phyloP scores from a whole-genome alignment of 2,329 filamentous ascomycete genomes.

The Teratosphaeria gauchensis region DNA sequence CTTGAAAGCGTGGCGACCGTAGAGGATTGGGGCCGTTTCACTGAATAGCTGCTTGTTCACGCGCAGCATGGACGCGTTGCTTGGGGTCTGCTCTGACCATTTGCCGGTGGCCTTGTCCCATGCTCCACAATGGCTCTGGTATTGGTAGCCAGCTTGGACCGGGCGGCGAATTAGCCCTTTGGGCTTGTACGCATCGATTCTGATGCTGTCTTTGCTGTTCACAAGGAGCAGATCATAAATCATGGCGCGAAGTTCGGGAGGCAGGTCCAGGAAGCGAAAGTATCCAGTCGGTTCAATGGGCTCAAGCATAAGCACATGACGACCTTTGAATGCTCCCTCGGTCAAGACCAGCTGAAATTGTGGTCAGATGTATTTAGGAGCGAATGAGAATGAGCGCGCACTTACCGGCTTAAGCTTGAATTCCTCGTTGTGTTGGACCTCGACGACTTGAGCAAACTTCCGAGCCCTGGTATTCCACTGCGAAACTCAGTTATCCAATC shows the following conservation, averaged over 20 bases:
- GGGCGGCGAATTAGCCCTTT: not conserved
- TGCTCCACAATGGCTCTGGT: not conserved
- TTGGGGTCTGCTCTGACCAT: constrained; percentile 2
- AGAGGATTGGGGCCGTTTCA: constrained; percentile 8
- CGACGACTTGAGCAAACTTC: constrained; percentile 1
- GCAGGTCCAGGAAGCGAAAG: constrained; percentile 12
- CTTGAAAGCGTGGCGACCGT: constrained; percentile 3
- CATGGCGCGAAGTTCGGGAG: constrained; percentile 10
- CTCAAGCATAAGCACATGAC: constrained; percentile 9
- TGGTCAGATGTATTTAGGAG: not conserved
- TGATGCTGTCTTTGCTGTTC: not conserved
- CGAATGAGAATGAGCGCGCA: not conserved
- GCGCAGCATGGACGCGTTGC: constrained; percentile 5
- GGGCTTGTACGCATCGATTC: constrained; percentile 2
- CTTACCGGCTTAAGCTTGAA: constrained; percentile 7
- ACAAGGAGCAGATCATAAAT: constrained; percentile 8
- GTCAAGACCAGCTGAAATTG: constrained; percentile 6
- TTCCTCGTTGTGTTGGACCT: constrained; percentile 1
- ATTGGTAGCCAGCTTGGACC: not conserved
- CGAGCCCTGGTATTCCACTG: constrained; percentile 2
- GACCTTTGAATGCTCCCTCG: constrained; percentile 11
- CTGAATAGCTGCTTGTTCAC: constrained; percentile 8
- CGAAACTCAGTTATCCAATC: not conserved
- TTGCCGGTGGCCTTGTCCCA: constrained; percentile 4
- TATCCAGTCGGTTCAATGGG: constrained; percentile 2